A percentile compares a stretch with the other conserved stretches of the same genome.
These are phyloP conservation scores for Datisca glomerata DNA, from an alignment of 306 rosid species.

Conservation along the genomic window DNA sequence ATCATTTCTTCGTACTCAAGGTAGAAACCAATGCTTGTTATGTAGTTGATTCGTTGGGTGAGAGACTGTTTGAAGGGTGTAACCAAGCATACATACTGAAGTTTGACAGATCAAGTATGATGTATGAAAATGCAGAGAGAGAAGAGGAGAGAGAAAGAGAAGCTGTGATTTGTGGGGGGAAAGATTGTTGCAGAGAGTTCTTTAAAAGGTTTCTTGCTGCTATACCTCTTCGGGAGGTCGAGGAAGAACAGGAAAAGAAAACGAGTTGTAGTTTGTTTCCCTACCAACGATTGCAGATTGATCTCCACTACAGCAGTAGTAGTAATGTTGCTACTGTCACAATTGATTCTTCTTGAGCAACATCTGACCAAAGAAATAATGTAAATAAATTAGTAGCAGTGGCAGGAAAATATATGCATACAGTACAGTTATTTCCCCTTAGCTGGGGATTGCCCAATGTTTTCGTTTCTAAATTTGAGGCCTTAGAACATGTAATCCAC, in stretches of 20 bases:
- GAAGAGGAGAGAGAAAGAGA: not conserved
- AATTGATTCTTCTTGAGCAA: no score
- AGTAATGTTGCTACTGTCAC: slow-evolving; percentile 3
- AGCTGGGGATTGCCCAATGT: no score
- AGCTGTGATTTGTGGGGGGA: slow-evolving; percentile 36
- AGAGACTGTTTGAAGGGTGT: slow-evolving; percentile 65
- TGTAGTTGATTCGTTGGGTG: slow-evolving; percentile 58
- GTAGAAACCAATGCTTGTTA: slow-evolving; percentile 50
- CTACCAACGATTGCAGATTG: slow-evolving; percentile 54
- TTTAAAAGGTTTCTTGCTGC: slow-evolving; percentile 63
- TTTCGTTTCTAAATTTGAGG: no score
- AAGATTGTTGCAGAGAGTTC: slow-evolving; percentile 75
- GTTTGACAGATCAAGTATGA: slow-evolving; percentile 45
- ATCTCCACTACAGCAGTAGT: slow-evolving; percentile 42
- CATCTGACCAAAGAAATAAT: no score
- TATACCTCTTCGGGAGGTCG: slow-evolving; percentile 32
- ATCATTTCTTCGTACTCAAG: slow-evolving; percentile 73
- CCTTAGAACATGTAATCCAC: no score
- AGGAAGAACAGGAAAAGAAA: slow-evolving; percentile 34
- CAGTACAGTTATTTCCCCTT: no score
- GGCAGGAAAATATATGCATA: no score
- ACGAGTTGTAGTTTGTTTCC: slow-evolving; percentile 15
- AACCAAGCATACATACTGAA: slow-evolving; percentile 40
- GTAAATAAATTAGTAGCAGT: no score
- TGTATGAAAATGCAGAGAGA: slow-evolving; percentile 18